Base-by-base conservation (phyloP, 108 stramenopile genomes). In the Nannochloropsis salina region DNA sequence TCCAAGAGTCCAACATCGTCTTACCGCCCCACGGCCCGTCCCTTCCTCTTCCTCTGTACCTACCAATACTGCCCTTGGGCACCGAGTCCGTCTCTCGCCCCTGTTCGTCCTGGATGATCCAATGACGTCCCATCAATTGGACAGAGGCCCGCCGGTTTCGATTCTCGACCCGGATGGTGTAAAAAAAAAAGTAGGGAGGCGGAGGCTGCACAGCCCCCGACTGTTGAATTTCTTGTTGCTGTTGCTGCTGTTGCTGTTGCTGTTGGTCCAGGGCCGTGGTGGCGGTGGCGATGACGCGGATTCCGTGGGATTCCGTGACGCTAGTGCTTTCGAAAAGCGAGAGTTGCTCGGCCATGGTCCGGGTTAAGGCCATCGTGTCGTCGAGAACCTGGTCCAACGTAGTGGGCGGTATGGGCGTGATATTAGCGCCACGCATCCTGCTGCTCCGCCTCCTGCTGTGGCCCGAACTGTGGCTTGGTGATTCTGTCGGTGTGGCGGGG, bases 11-110 rank as follows among this genome's bases (percentile, higher is more conserved):
- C 31, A 31, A 31, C 31, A 31, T 31, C 31, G 31, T 1, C 31
- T 31, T 31, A 31, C 31, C 31, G 31, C 31, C 31, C 31, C 31
- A 31, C 31, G 31, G 1, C 31, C 31, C 1, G 31, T 31, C 31
- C 31, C 31, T 31, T 31, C 31, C 31, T 31, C 31, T 31, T 1
- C 31, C 31, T 1, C 31, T 31, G 31, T 1, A 31, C 31, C 31
- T 74, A 74, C 61, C 61, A 74, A 74, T 74, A n/a, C 61, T 74
- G 15, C 61, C 61, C 61, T 74, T 74, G 61, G 61, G 61, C 61
- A 74, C 61, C 61, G 61, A 74, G 61, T 74, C 61, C 15, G 20
- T 74, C 61, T 74, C 61, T n/a, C n/a, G 15, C 8, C 61, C 61
- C 61, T 74, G 20, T n/a, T 74, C n/a, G n/a, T 74, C 61, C 61